Percentiles rank a stretch among this genome's conserved stretches.
These are phyloP conservation scores for Penicillium simplicissimum DNA, from an alignment of 495 filamentous ascomycete genomes.

Conservation along the genomic window DNA sequence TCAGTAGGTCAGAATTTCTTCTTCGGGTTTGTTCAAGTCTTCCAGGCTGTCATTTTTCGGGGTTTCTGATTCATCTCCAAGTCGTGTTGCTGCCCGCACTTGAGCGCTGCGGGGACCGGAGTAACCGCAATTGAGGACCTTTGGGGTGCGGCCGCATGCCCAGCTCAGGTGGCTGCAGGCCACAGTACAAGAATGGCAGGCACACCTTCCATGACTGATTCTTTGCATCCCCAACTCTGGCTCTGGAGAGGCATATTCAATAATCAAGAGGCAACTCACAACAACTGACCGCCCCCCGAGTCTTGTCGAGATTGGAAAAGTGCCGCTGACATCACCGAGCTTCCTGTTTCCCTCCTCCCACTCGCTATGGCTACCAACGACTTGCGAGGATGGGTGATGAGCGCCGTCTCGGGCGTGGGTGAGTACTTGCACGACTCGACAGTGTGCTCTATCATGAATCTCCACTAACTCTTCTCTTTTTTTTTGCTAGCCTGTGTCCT, in stretches of 20 bases:
- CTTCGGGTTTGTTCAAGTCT: neutral
- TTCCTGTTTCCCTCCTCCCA: conserved; percentile 15
- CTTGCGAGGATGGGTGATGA: conserved; percentile 91
- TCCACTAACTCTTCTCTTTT: neutral
- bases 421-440: conserved; percentile 21
- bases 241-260: neutral
- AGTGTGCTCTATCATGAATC: neutral
- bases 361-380: conserved; percentile 64
- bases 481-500: conserved; percentile 69
- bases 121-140: conserved; percentile 17
- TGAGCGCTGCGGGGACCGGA: conserved; percentile 1
- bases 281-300: conserved; percentile 17
- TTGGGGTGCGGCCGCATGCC: conserved; percentile 18
- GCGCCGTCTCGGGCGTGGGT: conserved; percentile 79
- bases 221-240: neutral
- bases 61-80: neutral
- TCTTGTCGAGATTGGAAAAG: neutral
- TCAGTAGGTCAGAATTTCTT: neutral
- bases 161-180: conserved; percentile 1
- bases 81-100: neutral
- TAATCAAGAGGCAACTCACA: too few relatives aligned
- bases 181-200: neutral
- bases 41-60: neutral
- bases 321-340: conserved; percentile 23
- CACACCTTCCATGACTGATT: neutral